Conservation (phyloP, 1,284 basidiomycete species). For the Apiotrichum laibachii region DNA sequence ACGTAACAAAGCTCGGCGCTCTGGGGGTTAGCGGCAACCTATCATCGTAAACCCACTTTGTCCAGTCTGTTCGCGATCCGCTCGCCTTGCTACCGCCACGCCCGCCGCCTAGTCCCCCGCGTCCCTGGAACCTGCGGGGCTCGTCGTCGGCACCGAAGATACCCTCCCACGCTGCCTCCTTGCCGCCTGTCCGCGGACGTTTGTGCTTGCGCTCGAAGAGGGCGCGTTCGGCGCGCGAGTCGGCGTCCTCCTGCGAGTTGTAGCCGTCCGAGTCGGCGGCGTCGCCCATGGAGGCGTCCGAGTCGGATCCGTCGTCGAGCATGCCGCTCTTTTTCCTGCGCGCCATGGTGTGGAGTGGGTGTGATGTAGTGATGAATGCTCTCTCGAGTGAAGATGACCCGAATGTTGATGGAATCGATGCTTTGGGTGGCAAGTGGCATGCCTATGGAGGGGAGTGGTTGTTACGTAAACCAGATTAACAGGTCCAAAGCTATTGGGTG, state of each 20-base stretch:
- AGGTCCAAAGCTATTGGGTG: no score
- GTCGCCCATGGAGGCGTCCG: conserved; percentile 56
- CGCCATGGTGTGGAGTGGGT: conserved; percentile 56
- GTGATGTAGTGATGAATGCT: neutral
- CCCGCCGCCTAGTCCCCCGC: conserved; percentile 30
- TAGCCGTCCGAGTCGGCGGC: conserved; percentile 53
- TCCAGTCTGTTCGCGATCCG: conserved; percentile 60
- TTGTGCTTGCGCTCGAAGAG: conserved; percentile 77
- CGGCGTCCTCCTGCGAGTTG: conserved; percentile 60
- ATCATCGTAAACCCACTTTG: conserved; percentile 56
- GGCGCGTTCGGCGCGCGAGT: conserved; percentile 69
- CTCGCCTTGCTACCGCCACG: conserved; percentile 51
- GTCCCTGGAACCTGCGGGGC: conserved; percentile 3
- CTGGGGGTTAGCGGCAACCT: conserved; percentile 23
- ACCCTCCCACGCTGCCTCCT: conserved; percentile 77
- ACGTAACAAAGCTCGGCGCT: conserved; percentile 64
- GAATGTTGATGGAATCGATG: neutral
- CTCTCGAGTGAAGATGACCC: neutral
- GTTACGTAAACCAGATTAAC: no score
- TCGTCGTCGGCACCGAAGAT: conserved; percentile 65
- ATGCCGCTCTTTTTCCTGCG: conserved; percentile 69
- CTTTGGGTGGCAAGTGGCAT: neutral
- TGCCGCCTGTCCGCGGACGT: conserved; percentile 61
- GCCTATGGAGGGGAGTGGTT: no score
- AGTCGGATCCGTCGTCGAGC: conserved; percentile 68